Base-by-base conservation (phyloP, 441 rosid genomes). In the Gossypium lobatum region DNA sequence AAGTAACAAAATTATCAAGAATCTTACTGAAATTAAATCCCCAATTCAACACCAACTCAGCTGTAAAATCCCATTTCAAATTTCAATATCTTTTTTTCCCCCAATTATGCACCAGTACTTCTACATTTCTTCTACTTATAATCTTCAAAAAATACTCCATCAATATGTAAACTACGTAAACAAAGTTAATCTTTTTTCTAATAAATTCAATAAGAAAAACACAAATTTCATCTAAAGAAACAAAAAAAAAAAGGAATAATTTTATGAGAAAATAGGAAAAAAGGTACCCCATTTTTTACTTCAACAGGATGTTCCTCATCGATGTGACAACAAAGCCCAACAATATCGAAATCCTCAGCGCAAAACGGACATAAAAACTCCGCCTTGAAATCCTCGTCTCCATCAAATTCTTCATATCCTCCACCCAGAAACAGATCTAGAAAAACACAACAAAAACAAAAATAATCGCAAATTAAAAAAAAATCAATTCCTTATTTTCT, bases 251-350 rank as follows among this genome's bases (percentile, higher is more conserved):
- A 3, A 48, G 8, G 3, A 0, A 25, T 48, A 21, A 18, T 18
- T n/a, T n/a, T n/a, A n/a, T n/a, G n/a, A n/a, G n/a, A n/a, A 18
- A 8, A 10, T 13, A 4, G 17, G 57, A 6, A 46, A 39, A 23
- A 53, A 0, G 54, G 31, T 88, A 93, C 98, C 93, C 94, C 97
- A 39, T 85, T 85, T 72, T 85, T 89, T 52, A 87, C 86, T 70
- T 89, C 97, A 10, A 83, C 80, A n/a, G 97, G 94, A 83, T 92
- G 96, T 21, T 88, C 88, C 63, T 89, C 97, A 46, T 88, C 94
- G 75, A 90, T 83, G 54, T 92, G 97, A 73, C 96, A 91, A 84
- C 87, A 92, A 18, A 92, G 91, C 7, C 92, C 97, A 54, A 92
- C 87, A 62, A 89, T 82, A 73, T 92, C 96, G 70, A 90, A 89